These are phyloP conservation scores for Fraxinus americana DNA, from an alignment of 257 asterid genomes.

Conservation along the genomic window DNA sequence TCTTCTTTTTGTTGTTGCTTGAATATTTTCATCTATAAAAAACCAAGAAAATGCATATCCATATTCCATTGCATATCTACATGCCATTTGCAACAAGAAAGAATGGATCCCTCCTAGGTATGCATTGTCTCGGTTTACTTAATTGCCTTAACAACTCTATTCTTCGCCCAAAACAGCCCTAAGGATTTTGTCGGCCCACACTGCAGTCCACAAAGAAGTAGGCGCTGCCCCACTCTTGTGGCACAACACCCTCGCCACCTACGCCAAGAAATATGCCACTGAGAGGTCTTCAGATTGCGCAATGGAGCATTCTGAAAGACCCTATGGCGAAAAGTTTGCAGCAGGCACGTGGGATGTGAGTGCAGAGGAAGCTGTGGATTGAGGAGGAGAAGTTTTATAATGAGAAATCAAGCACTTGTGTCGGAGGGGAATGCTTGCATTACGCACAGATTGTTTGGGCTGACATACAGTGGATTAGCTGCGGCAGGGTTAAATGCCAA, in stretches of 20 bases:
- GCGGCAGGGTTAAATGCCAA: no score
- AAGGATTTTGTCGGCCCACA: slow-evolving; percentile 41
- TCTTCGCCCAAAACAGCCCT: slow-evolving; percentile 32
- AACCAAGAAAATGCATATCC: neutral
- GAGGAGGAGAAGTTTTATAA: no score
- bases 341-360: no score
- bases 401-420: no score
- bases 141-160: neutral
- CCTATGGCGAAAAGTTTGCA: slow-evolving; percentile 55
- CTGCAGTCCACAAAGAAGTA: slow-evolving; percentile 27
- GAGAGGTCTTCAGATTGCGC: slow-evolving; percentile 34
- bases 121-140: slow-evolving; percentile 22
- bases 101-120: slow-evolving; percentile 11
- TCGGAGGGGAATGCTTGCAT: no score
- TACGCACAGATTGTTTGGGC: no score
- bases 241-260: slow-evolving; percentile 35
- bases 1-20: no score
- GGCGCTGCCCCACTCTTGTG: slow-evolving; percentile 44
- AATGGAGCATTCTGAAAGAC: slow-evolving; percentile 38
- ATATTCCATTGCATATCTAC: neutral
- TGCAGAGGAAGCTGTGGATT: no score
- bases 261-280: slow-evolving; percentile 42
- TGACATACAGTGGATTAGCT: no score
- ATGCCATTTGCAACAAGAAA: slow-evolving; percentile 8
- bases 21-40: no score